Percentiles rank a stretch among this genome's conserved stretches.
Evolutionary conservation across 2,329 filamentous ascomycete species (phyloP).

Genomic region (Colletotrichum zoysiae): DNA sequence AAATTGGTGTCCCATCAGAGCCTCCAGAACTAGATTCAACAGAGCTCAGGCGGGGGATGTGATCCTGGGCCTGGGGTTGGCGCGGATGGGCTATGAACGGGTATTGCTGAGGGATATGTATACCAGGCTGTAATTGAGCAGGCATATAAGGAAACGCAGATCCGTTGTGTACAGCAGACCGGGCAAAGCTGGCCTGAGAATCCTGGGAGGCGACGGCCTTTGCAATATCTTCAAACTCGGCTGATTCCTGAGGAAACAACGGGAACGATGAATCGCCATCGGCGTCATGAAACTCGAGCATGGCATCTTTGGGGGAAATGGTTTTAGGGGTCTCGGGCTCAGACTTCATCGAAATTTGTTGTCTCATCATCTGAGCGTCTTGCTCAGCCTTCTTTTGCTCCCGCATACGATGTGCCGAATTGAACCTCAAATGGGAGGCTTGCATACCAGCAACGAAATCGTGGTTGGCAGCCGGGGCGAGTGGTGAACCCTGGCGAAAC

Average conservation of each 20-base stretch:
- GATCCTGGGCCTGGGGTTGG: slow-evolving; percentile 48
- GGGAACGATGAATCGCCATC: slow-evolving; percentile 79
- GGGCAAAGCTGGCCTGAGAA: not conserved
- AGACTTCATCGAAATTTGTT: slow-evolving; percentile 56
- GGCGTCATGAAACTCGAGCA: slow-evolving; percentile 84
- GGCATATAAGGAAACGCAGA: slow-evolving; percentile 47
- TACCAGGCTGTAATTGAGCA: slow-evolving; percentile 53
- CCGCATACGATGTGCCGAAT: slow-evolving; percentile 69
- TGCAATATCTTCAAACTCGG: slow-evolving; percentile 56
- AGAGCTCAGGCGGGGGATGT: slow-evolving; percentile 57
- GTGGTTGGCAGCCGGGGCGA: slow-evolving; percentile 61
- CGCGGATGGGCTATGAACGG: slow-evolving; percentile 59
- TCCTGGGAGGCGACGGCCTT: slow-evolving; percentile 42
- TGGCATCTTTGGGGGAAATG: slow-evolving; percentile 93
- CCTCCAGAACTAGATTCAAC: slow-evolving; percentile 53
- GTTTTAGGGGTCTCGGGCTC: slow-evolving; percentile 76
- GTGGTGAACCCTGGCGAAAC: slow-evolving; percentile 79
- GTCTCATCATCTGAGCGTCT: slow-evolving; percentile 62
- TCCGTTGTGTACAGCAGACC: slow-evolving; percentile 6
- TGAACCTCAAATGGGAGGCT: slow-evolving; percentile 51
- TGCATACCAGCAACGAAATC: slow-evolving; percentile 55
- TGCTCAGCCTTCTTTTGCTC: slow-evolving; percentile 73
- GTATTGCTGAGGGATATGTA: slow-evolving; percentile 64
- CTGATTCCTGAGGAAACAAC: slow-evolving; percentile 74
- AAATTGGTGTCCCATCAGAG: slow-evolving; percentile 45